Conservation (phyloP, 768 basidiomycete species). For the Trametes coccinea region DNA sequence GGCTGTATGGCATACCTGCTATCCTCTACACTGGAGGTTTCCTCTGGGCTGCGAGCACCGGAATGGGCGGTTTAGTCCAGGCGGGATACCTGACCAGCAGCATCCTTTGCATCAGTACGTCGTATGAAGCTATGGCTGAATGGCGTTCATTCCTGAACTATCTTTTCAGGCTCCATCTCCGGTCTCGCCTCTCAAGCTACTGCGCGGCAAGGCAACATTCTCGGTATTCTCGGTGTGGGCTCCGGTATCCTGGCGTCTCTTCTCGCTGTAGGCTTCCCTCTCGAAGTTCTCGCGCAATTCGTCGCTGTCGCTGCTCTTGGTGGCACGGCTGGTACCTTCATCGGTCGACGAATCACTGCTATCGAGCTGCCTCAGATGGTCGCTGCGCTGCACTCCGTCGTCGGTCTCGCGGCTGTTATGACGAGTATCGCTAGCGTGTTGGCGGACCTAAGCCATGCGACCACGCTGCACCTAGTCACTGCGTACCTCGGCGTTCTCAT, state of each 20-base stretch:
- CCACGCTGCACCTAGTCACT: conserved; percentile 75
- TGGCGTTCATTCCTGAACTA: not conserved
- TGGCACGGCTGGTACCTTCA: conserved; percentile 63
- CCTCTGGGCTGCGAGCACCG: conserved; percentile 78
- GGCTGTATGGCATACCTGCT: conserved; percentile 79
- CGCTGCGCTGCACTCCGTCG: conserved; percentile 82
- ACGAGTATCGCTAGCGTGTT: conserved; percentile 85
- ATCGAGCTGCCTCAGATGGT: conserved; percentile 88
- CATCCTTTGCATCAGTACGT: conserved; percentile 77
- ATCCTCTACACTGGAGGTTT: conserved; percentile 83
- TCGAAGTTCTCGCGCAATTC: conserved; percentile 75
- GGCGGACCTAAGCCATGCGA: conserved; percentile 64
- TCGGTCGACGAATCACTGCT: conserved; percentile 82
- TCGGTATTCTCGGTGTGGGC: conserved; percentile 85
- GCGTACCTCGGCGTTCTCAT: conserved; percentile 87
- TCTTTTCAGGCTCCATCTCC: conserved; percentile 64
- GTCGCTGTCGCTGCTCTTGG: conserved; percentile 76
- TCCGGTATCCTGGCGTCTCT: conserved; percentile 82
- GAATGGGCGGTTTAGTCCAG: conserved; percentile 84
- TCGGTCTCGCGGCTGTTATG: conserved; percentile 86
- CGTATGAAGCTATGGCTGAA: not conserved
- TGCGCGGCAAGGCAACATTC: conserved; percentile 82
- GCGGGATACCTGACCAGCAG: conserved; percentile 86
- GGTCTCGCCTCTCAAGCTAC: conserved; percentile 79
- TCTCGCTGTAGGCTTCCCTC: conserved; percentile 79